A percentile compares a stretch with the other conserved stretches of the same genome.
Evolutionary conservation across 1,139 yeast genomes (phyloP).

Genomic region (Chernovozyma aurita): DNA sequence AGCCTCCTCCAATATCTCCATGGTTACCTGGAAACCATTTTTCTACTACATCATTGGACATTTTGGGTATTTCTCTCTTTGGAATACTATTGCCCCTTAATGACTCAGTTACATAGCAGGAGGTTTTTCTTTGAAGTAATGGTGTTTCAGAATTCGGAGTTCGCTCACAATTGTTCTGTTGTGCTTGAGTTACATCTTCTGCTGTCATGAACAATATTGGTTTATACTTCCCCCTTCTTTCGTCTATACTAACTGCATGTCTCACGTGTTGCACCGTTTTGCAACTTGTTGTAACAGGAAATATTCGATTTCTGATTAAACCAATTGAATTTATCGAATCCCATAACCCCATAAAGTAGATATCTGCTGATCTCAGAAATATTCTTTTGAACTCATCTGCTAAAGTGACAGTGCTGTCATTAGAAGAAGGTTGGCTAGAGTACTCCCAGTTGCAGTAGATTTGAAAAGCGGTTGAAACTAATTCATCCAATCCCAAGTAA

Average conservation of each 20-base stretch:
- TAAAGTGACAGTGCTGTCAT: slow-evolving; percentile 34
- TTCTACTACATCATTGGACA: slow-evolving; percentile 41
- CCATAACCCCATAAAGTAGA: slow-evolving; percentile 61
- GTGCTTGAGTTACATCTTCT: too few species aligned
- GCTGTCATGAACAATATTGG: slow-evolving; percentile 48
- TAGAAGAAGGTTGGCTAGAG: slow-evolving; percentile 50
- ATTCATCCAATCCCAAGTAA: slow-evolving; percentile 47
- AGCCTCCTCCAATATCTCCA: slow-evolving; percentile 65
- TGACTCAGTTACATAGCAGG: neutral
- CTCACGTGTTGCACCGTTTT: slow-evolving; percentile 52
- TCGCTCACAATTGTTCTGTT: neutral
- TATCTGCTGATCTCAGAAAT: slow-evolving; percentile 42
- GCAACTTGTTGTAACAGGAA: slow-evolving; percentile 52
- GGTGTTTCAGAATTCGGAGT: neutral
- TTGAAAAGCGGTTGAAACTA: slow-evolving; percentile 57
- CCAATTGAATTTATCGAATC: slow-evolving; percentile 68
- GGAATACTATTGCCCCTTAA: too few species aligned
- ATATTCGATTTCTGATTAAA: slow-evolving; percentile 47
- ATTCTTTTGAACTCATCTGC: slow-evolving; percentile 50
- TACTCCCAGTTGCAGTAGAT: slow-evolving; percentile 59
- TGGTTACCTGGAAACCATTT: slow-evolving; percentile 67
- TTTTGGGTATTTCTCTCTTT: neutral
- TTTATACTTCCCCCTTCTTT: slow-evolving; percentile 57
- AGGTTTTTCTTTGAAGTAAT: neutral
- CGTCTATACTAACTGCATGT: slow-evolving; percentile 64